Base-by-base conservation (phyloP, 1,284 basidiomycete species). In the Heterobasidion occidentale region DNA sequence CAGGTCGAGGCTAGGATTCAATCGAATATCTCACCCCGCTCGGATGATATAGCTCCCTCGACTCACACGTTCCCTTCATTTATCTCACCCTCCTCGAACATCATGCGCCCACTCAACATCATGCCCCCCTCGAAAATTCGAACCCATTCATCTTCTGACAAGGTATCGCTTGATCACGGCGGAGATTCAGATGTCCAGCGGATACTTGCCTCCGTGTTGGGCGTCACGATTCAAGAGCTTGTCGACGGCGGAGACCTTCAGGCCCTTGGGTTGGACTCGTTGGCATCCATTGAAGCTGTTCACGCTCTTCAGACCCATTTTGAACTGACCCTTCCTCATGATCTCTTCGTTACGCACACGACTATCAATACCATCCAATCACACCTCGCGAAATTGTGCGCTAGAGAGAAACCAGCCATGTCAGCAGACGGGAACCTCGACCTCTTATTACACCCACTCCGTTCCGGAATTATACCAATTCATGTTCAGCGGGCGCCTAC, bases 231-330 rank as follows among this genome's bases (percentile, higher is more conserved):
- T 27, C 61, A 68, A 0, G 69, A 73, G 9, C 70, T 86, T 27
- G 58, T 61, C 1, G 77, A 78, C 20, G 73, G 77, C 17, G 62
- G 67, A 0, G 73, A 79, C 34, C 67, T 86, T 9, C 72, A 72
- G 34, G 64, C 67, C 0, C 69, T 86, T 6, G 81, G 84, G 1
- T 67, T 86, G 33, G 83, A 87, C 62, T 85, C 84, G 0, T 66
- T 88, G 54, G 77, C 79, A n/a, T 78, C 80, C 0, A 83, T 86
- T 52, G 83, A 87, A 62, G 76, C 75, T 11, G 67, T 78, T 5
- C 74, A 81, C 47, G 70, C 69, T 1, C 62, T 86, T 46, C 72
- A 72, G 59, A 67, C 65, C 7, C 68, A 72, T 48, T 71, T 76
- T 52, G 3, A 60, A 52, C 56, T 61, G 46, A 36, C 3, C 1